Evolutionary conservation across 176 grass and related monocot genomes (phyloP).

Genomic region (Canna indica): DNA sequence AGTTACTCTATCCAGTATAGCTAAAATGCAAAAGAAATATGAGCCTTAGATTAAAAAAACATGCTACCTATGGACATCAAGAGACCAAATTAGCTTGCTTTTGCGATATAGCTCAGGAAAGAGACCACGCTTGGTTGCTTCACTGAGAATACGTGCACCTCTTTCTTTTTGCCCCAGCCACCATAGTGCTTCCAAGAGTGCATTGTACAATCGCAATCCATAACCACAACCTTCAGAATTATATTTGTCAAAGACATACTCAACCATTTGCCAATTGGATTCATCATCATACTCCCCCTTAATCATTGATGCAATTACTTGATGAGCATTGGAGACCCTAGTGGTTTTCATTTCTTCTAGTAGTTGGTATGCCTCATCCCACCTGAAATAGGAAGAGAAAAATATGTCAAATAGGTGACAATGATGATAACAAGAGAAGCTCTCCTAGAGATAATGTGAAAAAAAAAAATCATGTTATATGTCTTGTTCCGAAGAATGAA

Average conservation of each 20-base stretch:
- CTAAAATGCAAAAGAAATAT: background rate
- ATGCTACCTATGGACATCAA: conserved; percentile 85
- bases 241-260: conserved; percentile 70
- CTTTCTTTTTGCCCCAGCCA: conserved; percentile 69
- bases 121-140: conserved; percentile 60
- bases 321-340: conserved; percentile 54
- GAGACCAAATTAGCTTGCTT: conserved; percentile 75
- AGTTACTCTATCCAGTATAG: background rate
- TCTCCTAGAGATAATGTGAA: too few species aligned
- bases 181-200: conserved; percentile 90
- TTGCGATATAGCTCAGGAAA: conserved; percentile 69
- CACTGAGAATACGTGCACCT: conserved; percentile 58
- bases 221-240: conserved; percentile 73
- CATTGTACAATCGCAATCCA: conserved; percentile 68
- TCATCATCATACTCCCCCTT: conserved; percentile 76
- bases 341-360: conserved; percentile 88
- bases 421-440: background rate
- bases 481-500: too few species aligned
- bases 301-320: conserved; percentile 85
- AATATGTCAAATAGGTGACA: conserved; percentile 1
- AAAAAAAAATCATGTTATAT: too few species aligned
- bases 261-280: conserved; percentile 97
- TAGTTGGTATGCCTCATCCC: conserved; percentile 64
- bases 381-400: conserved; percentile 38
- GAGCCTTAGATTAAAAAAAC: conserved; percentile 7